These are phyloP conservation scores for Fusarium irregulare DNA, from an alignment of 2,329 filamentous ascomycete genomes.

Conservation along the genomic window DNA sequence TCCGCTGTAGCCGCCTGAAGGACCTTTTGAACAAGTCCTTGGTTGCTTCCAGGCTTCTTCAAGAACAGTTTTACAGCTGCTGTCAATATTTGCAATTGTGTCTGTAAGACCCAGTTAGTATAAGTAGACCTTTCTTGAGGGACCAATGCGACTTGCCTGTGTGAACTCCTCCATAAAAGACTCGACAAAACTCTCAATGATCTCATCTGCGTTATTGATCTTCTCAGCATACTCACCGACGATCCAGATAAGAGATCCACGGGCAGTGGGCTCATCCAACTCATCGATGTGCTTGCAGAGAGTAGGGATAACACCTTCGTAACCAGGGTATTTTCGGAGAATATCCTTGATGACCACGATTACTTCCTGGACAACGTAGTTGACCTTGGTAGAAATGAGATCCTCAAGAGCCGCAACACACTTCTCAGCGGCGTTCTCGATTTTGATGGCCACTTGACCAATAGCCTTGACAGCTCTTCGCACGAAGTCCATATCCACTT, in stretches of 20 bases:
- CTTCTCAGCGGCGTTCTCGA: constrained; percentile 92
- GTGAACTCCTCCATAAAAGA: constrained; percentile 97
- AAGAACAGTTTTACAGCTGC: constrained; percentile 97
- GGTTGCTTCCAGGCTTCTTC: constrained; percentile 93
- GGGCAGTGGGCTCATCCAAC: constrained; percentile 90
- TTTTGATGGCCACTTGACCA: constrained; percentile 98
- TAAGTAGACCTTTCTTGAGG: not conserved
- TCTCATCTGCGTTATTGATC: constrained; percentile 98
- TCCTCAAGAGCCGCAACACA: constrained; percentile 95
- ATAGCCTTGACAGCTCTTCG: constrained; percentile 94
- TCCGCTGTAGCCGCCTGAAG: constrained; percentile 92
- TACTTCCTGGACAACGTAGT: constrained; percentile 98
- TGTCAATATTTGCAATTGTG: constrained; percentile 97
- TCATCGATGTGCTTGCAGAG: constrained; percentile 98
- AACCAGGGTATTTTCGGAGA: constrained; percentile 95
- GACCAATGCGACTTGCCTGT: constrained; percentile 67
- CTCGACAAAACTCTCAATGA: constrained; percentile 90
- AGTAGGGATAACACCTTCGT: constrained; percentile 96
- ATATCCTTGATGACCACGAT: constrained; percentile 99
- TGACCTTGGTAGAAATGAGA: constrained; percentile 96
- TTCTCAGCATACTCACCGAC: constrained; percentile 99
- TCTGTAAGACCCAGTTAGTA: constrained; percentile 62
- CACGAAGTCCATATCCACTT: constrained; percentile 99
- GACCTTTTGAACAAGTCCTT: constrained; percentile 92
- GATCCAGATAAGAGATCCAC: constrained; percentile 96